Conservation (phyloP, 495 filamentous ascomycete genomes). For the Neurospora sp. region DNA sequence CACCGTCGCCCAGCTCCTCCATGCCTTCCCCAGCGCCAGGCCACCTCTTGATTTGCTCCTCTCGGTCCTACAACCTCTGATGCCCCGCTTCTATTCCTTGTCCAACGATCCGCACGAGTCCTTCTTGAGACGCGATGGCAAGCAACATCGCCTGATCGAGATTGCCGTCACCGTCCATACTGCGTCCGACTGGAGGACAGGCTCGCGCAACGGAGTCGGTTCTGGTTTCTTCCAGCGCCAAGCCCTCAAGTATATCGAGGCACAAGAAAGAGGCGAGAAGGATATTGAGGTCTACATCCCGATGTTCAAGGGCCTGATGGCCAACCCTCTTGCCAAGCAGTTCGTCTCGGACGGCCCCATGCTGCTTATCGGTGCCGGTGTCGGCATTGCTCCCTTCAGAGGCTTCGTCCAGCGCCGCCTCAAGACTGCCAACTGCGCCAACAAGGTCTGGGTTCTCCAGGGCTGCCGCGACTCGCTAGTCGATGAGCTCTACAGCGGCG, state of each 20-base stretch:
- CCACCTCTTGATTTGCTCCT: constrained; percentile 76
- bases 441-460: constrained; percentile 98
- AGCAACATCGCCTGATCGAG: constrained; percentile 77
- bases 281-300: constrained; percentile 62
- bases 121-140: constrained; percentile 52
- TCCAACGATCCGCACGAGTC: constrained; percentile 91
- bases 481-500: constrained; percentile 91
- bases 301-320: constrained; percentile 99
- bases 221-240: constrained; percentile 81
- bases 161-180: constrained; percentile 93
- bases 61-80: constrained; percentile 70
- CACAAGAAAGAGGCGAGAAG: constrained; percentile 46
- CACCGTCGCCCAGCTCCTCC: constrained; percentile 71
- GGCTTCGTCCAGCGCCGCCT: constrained; percentile 94
- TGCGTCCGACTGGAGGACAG: constrained; percentile 64
- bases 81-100: constrained; percentile 97
- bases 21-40: constrained; percentile 84
- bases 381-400: constrained; percentile 93
- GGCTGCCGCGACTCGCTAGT: constrained; percentile 87
- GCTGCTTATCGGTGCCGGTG: constrained; percentile 92
- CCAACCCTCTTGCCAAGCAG: constrained; percentile 83
- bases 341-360: constrained; percentile 91
- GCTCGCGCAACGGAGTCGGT: constrained; percentile 58
- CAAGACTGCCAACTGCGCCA: constrained; percentile 92
- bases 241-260: constrained; percentile 57